A percentile compares a stretch with the other conserved stretches of the same genome.
phyloP scores from a whole-genome alignment of 805 yeast genomes.

The Yamadazyma olivae region DNA sequence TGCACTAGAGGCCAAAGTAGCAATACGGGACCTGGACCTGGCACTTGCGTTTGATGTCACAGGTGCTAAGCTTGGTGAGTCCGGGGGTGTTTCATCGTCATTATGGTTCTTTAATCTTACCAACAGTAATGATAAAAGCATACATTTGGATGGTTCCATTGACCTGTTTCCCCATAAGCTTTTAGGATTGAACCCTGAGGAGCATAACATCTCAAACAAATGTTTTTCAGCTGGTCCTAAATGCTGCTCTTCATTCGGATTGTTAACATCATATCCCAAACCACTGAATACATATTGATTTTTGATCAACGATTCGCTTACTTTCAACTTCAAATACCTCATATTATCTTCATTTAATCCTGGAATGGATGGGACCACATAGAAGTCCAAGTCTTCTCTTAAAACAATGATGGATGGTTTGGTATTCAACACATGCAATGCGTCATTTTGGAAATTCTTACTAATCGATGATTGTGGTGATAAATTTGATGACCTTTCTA shows the following conservation, averaged over 20 bases:
- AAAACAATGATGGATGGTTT: constrained; percentile 90
- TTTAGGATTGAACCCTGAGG: constrained; percentile 70
- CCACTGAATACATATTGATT: constrained; percentile 75
- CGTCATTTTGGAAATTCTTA: constrained; percentile 15
- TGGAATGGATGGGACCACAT: constrained; percentile 74
- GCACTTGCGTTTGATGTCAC: constrained; percentile 40
- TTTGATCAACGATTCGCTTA: constrained; percentile 61
- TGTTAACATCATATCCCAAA: constrained; percentile 50
- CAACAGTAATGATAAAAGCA: constrained; percentile 78
- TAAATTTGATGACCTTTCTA: constrained; percentile 25
- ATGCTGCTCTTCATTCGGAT: constrained; percentile 37
- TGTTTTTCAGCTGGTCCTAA: constrained; percentile 93
- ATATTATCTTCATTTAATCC: constrained; percentile 58
- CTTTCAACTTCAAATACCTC: constrained; percentile 65
- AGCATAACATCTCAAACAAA: constrained; percentile 88
- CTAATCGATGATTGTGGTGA: constrained; percentile 32
- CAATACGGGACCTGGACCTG: constrained; percentile 52
- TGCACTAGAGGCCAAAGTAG: constrained; percentile 55
- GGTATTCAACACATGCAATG: constrained; percentile 61
- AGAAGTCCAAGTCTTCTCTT: constrained; percentile 91
- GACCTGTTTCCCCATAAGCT: constrained; percentile 87
- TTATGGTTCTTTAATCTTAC: constrained; percentile 48
- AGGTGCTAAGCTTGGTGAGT: constrained; percentile 41
- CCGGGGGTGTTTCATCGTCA: constrained; percentile 33
- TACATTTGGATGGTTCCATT: constrained; percentile 84